Conservation (phyloP, 495 filamentous ascomycete species). For the Elaphomyces granulatus region DNA sequence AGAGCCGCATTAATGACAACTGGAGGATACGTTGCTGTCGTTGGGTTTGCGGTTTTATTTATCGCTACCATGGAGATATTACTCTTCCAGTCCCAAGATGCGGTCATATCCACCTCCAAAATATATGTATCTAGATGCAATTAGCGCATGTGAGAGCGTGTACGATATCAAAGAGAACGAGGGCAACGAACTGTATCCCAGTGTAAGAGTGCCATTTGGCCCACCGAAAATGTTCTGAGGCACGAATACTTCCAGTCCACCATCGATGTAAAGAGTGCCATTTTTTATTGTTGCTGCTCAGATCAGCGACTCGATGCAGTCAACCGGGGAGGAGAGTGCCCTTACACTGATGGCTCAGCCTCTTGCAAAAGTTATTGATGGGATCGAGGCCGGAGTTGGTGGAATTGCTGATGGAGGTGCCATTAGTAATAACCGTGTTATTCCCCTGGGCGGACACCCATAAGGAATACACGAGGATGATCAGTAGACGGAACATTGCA, state of each 20-base stretch:
- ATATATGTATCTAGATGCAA: conserved; percentile 20
- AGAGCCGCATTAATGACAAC: conserved; percentile 21
- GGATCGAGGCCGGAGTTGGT: conserved; percentile 16
- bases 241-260: conserved; percentile 21
- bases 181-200: conserved; percentile 11
- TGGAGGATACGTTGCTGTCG: conserved; percentile 14
- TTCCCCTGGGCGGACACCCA: neutral
- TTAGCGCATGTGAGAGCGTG: conserved; percentile 1
- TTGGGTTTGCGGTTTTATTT: conserved; percentile 16
- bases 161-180: neutral
- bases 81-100: conserved; percentile 30
- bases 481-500: neutral
- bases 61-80: conserved; percentile 21
- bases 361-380: conserved; percentile 18
- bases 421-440: neutral
- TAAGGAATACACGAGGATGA: neutral
- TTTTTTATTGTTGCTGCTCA: conserved; percentile 22
- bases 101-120: conserved; percentile 20
- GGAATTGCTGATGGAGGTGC: too few relatives aligned
- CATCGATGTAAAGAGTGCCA: conserved; percentile 24
- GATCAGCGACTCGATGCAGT: conserved; percentile 3
- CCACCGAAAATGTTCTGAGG: conserved; percentile 5
- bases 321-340: neutral
- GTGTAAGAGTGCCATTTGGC: conserved; percentile 6
- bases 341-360: conserved; percentile 23